Conservation (phyloP, 306 rosid species). For the Quercus wislizeni region DNA sequence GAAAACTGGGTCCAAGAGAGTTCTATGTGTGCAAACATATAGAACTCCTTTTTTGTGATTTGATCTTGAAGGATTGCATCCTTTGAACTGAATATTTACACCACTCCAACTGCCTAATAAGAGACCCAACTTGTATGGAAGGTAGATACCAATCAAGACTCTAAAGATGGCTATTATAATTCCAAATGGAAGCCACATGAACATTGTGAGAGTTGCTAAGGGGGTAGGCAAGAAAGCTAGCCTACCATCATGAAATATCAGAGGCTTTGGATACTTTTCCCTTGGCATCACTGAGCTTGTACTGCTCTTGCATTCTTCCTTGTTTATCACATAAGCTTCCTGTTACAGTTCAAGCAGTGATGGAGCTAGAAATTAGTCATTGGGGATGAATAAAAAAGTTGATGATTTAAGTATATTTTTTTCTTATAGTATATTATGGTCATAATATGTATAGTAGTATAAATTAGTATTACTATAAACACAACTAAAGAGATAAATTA, state of each 20-base stretch:
- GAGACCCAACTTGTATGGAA: conserved; percentile 50
- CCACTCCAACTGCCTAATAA: conserved; percentile 48
- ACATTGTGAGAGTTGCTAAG: conserved; percentile 58
- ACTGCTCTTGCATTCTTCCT: conserved; percentile 37
- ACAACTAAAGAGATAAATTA: too few species aligned
- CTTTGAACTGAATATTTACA: conserved; percentile 31
- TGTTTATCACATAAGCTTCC: conserved; percentile 72
- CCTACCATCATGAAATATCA: conserved; percentile 91
- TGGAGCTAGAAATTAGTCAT: too few species aligned
- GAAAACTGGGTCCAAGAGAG: conserved; percentile 76
- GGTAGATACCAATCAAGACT: conserved; percentile 52
- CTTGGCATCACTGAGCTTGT: conserved; percentile 39
- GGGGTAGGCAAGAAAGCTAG: conserved; percentile 90
- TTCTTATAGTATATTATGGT: too few species aligned
- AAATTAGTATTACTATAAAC: too few species aligned
- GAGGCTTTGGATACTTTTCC: conserved; percentile 67
- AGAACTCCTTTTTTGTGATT: conserved; percentile 46
- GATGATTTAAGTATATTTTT: too few species aligned
- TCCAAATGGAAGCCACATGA: conserved; percentile 82
- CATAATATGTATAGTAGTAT: too few species aligned
- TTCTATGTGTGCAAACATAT: conserved; percentile 74
- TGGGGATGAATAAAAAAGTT: too few species aligned
- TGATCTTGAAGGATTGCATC: conserved; percentile 16
- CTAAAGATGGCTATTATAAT: conserved; percentile 57
- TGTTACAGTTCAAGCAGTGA: conserved; percentile 23